Evolutionary conservation across 805 yeast genomes (phyloP).

Genomic region (Candida coleopterorum): DNA sequence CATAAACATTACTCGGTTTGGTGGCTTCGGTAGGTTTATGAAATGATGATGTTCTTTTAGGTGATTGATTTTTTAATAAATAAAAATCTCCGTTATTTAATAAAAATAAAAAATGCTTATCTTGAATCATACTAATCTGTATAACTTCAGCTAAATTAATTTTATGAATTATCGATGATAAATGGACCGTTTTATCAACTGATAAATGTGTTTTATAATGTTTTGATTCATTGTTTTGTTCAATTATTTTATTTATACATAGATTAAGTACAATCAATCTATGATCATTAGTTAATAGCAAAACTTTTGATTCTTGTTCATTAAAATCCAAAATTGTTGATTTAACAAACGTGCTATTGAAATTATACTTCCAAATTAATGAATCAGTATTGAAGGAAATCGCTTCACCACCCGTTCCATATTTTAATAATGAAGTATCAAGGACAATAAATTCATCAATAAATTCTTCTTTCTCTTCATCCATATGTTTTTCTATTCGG

Average conservation of each 20-base stretch:
- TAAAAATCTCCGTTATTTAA: constrained; percentile 36
- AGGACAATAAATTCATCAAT: constrained; percentile 35
- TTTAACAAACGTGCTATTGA: constrained; percentile 19
- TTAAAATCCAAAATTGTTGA: constrained; percentile 11
- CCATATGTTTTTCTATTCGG: constrained; percentile 17
- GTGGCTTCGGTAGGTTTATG: constrained; percentile 6
- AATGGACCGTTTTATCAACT: constrained; percentile 28
- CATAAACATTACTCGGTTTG: constrained; percentile 27
- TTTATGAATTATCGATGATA: constrained; percentile 26
- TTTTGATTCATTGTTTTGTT: constrained; percentile 7
- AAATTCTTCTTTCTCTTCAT: constrained; percentile 11
- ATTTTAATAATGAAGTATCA: constrained; percentile 25
- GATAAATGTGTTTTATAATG: constrained; percentile 25
- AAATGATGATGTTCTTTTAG: not conserved
- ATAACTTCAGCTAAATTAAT: constrained; percentile 19
- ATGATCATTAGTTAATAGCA: constrained; percentile 26
- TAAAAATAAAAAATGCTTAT: constrained; percentile 31
- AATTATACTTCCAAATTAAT: constrained; percentile 35
- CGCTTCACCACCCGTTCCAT: constrained; percentile 27
- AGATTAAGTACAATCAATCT: constrained; percentile 24
- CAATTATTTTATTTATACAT: constrained; percentile 7
- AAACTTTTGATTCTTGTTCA: constrained; percentile 10
- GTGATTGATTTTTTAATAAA: constrained; percentile 29
- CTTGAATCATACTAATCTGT: constrained; percentile 22
- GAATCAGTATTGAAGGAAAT: constrained; percentile 34